phyloP scores from a whole-genome alignment of 192 early-diverging fungal species.

The Dissophora ornata region DNA sequence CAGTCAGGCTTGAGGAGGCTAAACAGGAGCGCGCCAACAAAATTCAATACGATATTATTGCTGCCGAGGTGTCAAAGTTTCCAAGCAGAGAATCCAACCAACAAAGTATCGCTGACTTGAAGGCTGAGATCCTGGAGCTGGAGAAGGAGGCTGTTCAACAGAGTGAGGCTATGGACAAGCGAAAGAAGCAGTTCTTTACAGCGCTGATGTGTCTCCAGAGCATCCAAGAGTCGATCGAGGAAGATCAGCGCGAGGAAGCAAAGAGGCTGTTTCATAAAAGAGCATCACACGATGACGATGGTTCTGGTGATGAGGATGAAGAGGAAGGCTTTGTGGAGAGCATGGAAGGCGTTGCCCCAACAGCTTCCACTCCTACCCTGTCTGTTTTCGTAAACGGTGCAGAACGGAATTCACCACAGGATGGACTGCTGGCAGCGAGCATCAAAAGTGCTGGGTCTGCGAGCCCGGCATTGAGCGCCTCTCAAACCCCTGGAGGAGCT shows the following conservation, averaged over 20 bases:
- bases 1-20: slow-evolving; percentile 20
- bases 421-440: not conserved
- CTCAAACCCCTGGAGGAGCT: not conserved
- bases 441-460: not conserved
- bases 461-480: slow-evolving; percentile 13
- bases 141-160: slow-evolving; percentile 25
- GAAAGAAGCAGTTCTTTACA: slow-evolving; percentile 44
- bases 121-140: slow-evolving; percentile 34
- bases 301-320: slow-evolving; percentile 22
- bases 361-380: not conserved
- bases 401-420: not conserved
- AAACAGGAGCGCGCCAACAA: slow-evolving; percentile 46
- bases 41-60: slow-evolving; percentile 36
- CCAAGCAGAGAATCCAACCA: slow-evolving; percentile 41
- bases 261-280: slow-evolving; percentile 23
- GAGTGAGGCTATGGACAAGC: slow-evolving; percentile 16
- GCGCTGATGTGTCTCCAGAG: slow-evolving; percentile 20
- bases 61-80: slow-evolving; percentile 17
- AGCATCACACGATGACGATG: slow-evolving; percentile 21
- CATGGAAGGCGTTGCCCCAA: slow-evolving; percentile 10
- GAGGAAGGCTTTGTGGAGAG: slow-evolving; percentile 25
- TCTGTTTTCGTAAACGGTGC: not conserved
- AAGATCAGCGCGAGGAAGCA: slow-evolving; percentile 39
- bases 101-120: slow-evolving; percentile 11
- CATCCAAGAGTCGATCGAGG: slow-evolving; percentile 40